Percentiles rank a stretch among this genome's conserved stretches.
Conservation (phyloP, 768 basidiomycete species). For the Galerina sulciceps region DNA sequence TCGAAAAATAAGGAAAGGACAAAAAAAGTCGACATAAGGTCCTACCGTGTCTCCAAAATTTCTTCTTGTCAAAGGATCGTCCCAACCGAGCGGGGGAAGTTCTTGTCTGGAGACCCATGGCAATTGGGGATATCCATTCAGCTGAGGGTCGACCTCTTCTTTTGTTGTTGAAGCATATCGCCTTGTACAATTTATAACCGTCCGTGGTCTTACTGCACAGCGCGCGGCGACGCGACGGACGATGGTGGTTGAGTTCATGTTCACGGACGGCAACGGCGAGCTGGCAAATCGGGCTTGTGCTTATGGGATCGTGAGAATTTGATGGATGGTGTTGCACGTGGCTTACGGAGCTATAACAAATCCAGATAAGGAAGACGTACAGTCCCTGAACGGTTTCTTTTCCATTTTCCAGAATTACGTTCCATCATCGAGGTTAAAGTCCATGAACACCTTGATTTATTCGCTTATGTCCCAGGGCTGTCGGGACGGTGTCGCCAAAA, state of each 20-base stretch:
- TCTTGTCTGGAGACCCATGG: conserved; percentile 70
- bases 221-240: conserved; percentile 42
- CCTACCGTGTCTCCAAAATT: conserved; percentile 82
- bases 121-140: conserved; percentile 74
- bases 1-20: conserved; percentile 16
- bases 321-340: conserved; percentile 13
- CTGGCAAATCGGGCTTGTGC: conserved; percentile 15
- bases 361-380: conserved; percentile 9
- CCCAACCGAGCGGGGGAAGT: conserved; percentile 71
- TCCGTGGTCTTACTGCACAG: conserved; percentile 28
- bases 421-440: conserved; percentile 20
- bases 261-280: conserved; percentile 22
- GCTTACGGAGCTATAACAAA: not conserved
- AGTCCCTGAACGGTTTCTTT: conserved; percentile 53
- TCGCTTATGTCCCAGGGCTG: conserved; percentile 13
- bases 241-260: conserved; percentile 43
- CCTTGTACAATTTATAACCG: conserved; percentile 22
- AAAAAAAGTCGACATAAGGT: not conserved
- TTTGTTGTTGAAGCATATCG: conserved; percentile 36
- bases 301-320: conserved; percentile 18
- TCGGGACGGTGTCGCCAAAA: not conserved
- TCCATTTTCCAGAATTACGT: conserved; percentile 24
- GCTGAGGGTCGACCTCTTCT: conserved; percentile 63
- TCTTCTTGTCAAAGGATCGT: conserved; percentile 74
- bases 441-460: conserved; percentile 24